Percentiles rank a stretch among this genome's conserved stretches.
Evolutionary conservation across 805 yeast species (phyloP).

Genomic region (Candida caryicola): DNA sequence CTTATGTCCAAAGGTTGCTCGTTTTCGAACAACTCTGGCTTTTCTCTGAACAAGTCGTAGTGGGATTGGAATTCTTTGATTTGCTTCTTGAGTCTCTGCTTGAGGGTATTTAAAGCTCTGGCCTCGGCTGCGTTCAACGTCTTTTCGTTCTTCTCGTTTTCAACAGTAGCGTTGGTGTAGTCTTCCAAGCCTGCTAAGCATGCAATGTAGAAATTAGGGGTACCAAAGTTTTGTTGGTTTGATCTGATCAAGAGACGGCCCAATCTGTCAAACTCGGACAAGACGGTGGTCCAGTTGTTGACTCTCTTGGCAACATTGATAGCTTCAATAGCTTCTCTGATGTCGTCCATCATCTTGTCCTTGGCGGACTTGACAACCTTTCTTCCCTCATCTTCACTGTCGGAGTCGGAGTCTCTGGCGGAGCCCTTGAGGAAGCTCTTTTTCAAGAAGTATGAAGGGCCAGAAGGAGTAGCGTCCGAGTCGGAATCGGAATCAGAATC

Average conservation of each 20-base stretch:
- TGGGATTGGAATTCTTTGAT: constrained; percentile 63
- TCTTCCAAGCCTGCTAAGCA: constrained; percentile 72
- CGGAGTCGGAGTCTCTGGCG: constrained; percentile 40
- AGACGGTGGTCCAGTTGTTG: constrained; percentile 76
- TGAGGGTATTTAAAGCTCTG: constrained; percentile 80
- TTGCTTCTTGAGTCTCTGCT: constrained; percentile 84
- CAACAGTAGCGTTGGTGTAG: constrained; percentile 50
- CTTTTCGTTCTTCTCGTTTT: constrained; percentile 54
- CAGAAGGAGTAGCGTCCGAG: constrained; percentile 41
- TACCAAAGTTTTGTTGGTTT: constrained; percentile 69
- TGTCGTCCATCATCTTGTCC: constrained; percentile 88
- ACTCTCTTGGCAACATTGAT: constrained; percentile 67
- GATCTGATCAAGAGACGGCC: constrained; percentile 64
- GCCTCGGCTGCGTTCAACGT: constrained; percentile 80
- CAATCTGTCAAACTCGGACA: constrained; percentile 75
- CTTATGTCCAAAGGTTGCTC: constrained; percentile 42
- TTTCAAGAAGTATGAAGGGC: constrained; percentile 57
- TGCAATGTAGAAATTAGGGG: constrained; percentile 70
- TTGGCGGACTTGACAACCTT: constrained; percentile 90
- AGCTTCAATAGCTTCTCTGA: constrained; percentile 61
- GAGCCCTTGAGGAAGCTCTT: constrained; percentile 45
- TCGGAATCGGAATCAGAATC: constrained; percentile 21
- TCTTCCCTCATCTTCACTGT: constrained; percentile 65
- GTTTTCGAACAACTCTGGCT: constrained; percentile 71
- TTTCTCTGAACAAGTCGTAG: constrained; percentile 57